Evolutionary conservation across 495 filamentous ascomycete genomes (phyloP).

Genomic region (Xylaria telfairii): DNA sequence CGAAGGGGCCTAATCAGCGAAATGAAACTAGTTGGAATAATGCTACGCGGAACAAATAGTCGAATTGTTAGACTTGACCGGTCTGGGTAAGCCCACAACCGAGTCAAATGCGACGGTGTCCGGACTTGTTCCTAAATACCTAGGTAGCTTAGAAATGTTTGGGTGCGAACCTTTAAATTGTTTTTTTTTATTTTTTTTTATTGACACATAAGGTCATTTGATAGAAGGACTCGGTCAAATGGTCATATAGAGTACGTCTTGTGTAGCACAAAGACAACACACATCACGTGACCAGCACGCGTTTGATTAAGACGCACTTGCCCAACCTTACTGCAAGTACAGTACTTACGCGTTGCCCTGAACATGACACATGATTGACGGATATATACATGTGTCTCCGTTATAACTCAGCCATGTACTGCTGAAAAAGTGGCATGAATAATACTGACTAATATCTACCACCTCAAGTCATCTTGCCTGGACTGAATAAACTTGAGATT

Average conservation of each 20-base stretch:
- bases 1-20: neutral
- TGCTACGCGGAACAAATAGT: neutral
- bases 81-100: neutral
- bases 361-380: too few species aligned
- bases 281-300: neutral
- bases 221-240: neutral
- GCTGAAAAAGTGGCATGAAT: neutral
- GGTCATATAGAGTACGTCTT: neutral
- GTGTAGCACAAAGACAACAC: neutral
- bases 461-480: neutral
- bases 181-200: too few species aligned
- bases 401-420: neutral
- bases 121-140: neutral
- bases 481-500: neutral
- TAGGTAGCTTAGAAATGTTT: neutral
- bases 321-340: too few species aligned
- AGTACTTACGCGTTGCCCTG: too few species aligned
- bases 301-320: neutral
- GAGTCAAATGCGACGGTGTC: neutral
- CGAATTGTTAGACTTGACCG: neutral
- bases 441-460: neutral
- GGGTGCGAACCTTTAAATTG: neutral
- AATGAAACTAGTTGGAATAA: neutral
- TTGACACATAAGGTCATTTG: neutral
- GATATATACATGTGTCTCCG: neutral